Percentiles rank a stretch among this genome's conserved stretches.
Evolutionary conservation across 352 stramenopile species (phyloP).

Genomic region (Globisporangium megalacanthum): DNA sequence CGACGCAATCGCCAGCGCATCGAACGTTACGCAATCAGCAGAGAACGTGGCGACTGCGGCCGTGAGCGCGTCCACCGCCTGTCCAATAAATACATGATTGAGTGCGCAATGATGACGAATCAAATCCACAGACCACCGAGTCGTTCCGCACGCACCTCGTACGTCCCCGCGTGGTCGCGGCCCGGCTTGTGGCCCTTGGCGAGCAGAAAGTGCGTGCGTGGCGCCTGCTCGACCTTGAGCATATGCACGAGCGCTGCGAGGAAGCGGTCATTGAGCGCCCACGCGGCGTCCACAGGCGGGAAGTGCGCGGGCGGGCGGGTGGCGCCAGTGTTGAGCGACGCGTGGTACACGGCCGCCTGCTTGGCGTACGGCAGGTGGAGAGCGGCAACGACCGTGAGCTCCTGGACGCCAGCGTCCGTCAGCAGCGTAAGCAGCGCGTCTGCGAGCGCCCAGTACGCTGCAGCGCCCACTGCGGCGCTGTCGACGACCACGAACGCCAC

Average conservation of each 20-base stretch:
- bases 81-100: not conserved
- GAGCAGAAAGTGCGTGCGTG: conserved; percentile 43
- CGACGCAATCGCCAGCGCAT: conserved; percentile 26
- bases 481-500: conserved; percentile 30
- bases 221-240: conserved; percentile 43
- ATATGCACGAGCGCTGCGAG: conserved; percentile 46
- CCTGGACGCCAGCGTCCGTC: conserved; percentile 23
- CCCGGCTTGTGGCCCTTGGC: conserved; percentile 63
- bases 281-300: conserved; percentile 24
- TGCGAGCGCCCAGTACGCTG: conserved; percentile 34
- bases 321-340: conserved; percentile 16
- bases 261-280: conserved; percentile 53
- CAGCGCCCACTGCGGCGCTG: conserved; percentile 17
- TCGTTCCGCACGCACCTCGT: conserved; percentile 23
- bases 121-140: too few species aligned
- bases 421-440: conserved; percentile 38
- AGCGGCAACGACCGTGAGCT: conserved; percentile 40
- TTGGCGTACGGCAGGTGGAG: conserved; percentile 62
- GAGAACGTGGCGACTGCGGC: conserved; percentile 31
- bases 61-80: conserved; percentile 34
- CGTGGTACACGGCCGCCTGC: conserved; percentile 36
- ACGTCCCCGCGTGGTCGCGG: conserved; percentile 35
- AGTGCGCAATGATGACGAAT: not conserved
- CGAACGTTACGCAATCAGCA: conserved; percentile 23
- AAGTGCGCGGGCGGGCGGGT: conserved; percentile 3